phyloP scores from a whole-genome alignment of 2,329 filamentous ascomycete species.

The Orbilia blumenaviensis region DNA sequence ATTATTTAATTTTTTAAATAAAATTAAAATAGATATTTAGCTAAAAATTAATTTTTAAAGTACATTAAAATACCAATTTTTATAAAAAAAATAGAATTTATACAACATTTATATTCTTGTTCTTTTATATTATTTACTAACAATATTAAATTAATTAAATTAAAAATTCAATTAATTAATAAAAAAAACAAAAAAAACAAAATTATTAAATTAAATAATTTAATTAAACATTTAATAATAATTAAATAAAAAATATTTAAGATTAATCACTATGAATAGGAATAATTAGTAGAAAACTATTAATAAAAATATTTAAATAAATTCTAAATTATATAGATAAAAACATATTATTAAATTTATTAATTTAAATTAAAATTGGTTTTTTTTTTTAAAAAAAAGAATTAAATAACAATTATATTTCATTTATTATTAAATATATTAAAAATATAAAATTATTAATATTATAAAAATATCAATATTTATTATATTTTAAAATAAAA shows the following conservation, averaged over 20 bases:
- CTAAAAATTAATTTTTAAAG: too few relatives aligned
- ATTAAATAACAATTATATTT: too few relatives aligned
- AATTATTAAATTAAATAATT: background rate
- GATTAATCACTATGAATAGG: background rate
- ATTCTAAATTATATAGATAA: constrained; percentile 2
- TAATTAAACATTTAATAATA: background rate
- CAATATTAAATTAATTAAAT: too few relatives aligned
- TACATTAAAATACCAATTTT: background rate
- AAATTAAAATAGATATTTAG: too few relatives aligned
- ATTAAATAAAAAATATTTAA: background rate
- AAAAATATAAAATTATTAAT: too few relatives aligned
- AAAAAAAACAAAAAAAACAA: background rate
- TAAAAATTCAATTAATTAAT: too few relatives aligned
- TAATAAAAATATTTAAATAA: constrained; percentile 5
- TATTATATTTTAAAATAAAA: too few relatives aligned
- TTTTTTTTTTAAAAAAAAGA: too few relatives aligned
- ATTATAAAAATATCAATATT: too few relatives aligned
- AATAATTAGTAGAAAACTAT: constrained; percentile 14
- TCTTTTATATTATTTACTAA: background rate
- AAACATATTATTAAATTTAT: constrained; percentile 21
- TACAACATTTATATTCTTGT: background rate
- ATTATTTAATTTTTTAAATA: too few relatives aligned
- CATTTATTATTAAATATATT: too few relatives aligned
- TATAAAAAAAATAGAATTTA: background rate
- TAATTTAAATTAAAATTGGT: too few relatives aligned